Base-by-base conservation (phyloP, 139 green algal species). In the Trebouxia sp. region DNA sequence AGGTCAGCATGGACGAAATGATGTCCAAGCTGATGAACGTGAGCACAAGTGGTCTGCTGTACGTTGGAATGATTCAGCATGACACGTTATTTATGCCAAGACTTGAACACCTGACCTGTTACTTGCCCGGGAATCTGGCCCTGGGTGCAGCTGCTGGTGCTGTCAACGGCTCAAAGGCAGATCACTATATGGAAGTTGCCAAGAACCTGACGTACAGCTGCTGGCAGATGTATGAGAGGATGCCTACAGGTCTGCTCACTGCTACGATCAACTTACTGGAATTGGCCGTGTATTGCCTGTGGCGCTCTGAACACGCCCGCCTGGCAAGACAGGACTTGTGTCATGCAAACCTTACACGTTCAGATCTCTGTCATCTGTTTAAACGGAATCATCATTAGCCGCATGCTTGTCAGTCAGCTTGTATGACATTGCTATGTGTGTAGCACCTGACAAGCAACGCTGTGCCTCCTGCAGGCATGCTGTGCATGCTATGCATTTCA, bases 41-140 rank as follows among this genome's bases (percentile, higher is more conserved):
- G 6, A 48, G 26, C 24, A 12, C 39, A 1, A 39, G 48, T 10
- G 78, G 78, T 11, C 38, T 79, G 26, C n/a, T 55, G 35, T 83
- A 74, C 47, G 50, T 83, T 11, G 79, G 67, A 24, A 17, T 48
- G 20, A 50, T 65, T 62, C 35, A 53, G 75, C 75, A 70, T 11
- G 45, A 39, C 28, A 55, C 32, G 5, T 42, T 79, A 17, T 65
- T 77, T 24, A 26, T 48, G 26, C 79, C 26, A 6, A 55, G 65
- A 24, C 75, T 94, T 82, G 89, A 94, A 56, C 92, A 96, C 82
- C 84, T 96, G 22, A 83, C 83, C 22, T 96, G 92, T 86, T 96
- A 94, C 80, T 45, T 94, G 35, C 84, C 88, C 0, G 93, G 90
- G 15, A 94, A 92, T 76, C 77, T 96, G 24, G 89, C 88, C 0